A percentile compares a stretch with the other conserved stretches of the same genome.
Conservation (phyloP, 441 rosid species). For the Adansonia gregorii region DNA sequence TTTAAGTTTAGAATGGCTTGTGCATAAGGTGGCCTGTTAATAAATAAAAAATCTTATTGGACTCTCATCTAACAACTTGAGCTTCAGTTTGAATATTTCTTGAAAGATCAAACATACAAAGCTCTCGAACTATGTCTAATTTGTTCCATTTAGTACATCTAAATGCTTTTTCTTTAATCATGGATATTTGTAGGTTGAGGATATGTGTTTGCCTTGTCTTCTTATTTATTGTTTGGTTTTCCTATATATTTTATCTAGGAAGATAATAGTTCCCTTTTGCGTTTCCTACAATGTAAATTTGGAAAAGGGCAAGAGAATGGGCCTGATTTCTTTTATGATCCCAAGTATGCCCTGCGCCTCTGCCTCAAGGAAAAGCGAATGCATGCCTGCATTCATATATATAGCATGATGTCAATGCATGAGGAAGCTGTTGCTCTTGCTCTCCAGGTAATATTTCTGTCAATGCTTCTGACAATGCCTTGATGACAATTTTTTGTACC, state of each 20-base stretch:
- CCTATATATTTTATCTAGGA: conserved; percentile 53
- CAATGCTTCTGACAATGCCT: not conserved
- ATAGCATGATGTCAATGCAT: conserved; percentile 99
- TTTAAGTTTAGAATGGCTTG: conserved; percentile 16
- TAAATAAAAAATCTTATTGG: not conserved
- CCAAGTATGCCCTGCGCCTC: conserved; percentile 95
- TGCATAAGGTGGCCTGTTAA: conserved; percentile 7
- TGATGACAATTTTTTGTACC: conserved; percentile 11
- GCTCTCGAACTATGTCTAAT: conserved; percentile 16
- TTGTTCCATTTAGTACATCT: conserved; percentile 9
- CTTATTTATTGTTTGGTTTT: conserved; percentile 20
- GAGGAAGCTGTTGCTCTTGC: conserved; percentile 99
- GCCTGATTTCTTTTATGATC: conserved; percentile 97
- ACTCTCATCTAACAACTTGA: conserved; percentile 9
- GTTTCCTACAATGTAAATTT: conserved; percentile 95
- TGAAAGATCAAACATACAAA: not conserved
- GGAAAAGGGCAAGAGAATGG: conserved; percentile 91
- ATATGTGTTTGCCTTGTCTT: conserved; percentile 16
- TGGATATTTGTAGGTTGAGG: not conserved
- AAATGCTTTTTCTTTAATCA: conserved; percentile 13
- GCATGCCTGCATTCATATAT: conserved; percentile 98
- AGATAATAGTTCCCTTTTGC: conserved; percentile 92
- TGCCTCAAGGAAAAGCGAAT: conserved; percentile 96
- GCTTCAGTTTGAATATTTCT: conserved; percentile 4
- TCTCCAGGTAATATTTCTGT: conserved; percentile 65